A percentile compares a stretch with the other conserved stretches of the same genome.
Evolutionary conservation across 129 eudicot species (phyloP).

Genomic region (Tagetes erecta): DNA sequence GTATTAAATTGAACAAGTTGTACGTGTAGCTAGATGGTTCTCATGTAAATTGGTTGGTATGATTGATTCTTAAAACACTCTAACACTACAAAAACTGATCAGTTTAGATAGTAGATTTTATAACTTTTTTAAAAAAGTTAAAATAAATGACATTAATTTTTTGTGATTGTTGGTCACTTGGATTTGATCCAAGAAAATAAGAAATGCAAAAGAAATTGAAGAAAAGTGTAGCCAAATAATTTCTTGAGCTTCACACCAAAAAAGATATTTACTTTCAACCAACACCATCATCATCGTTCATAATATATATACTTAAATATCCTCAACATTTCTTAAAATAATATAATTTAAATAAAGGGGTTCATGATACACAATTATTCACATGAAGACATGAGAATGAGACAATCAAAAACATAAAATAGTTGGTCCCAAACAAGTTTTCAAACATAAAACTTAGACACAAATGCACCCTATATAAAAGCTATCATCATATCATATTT

Average conservation of each 20-base stretch:
- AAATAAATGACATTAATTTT: background rate
- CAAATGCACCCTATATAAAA: background rate
- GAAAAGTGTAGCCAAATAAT: constrained; percentile 34
- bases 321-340: constrained; percentile 13
- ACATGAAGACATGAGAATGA: constrained; percentile 15
- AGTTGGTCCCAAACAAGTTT: background rate
- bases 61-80: too few species aligned
- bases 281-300: constrained; percentile 40
- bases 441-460: background rate
- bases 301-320: background rate
- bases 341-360: constrained; percentile 1
- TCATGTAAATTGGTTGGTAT: too few species aligned
- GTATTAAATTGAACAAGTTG: too few species aligned
- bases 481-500: too few species aligned
- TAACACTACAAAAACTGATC: too few species aligned
- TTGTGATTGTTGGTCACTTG: background rate
- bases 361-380: constrained; percentile 32
- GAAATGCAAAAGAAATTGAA: too few species aligned
- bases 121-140: too few species aligned
- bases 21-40: too few species aligned
- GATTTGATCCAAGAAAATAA: constrained; percentile 33
- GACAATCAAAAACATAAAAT: background rate
- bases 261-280: constrained; percentile 40
- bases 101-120: too few species aligned
- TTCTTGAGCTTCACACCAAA: constrained; percentile 39